Evolutionary conservation across 352 stramenopile genomes (phyloP).

Genomic region (Phytopythium aichiense): DNA sequence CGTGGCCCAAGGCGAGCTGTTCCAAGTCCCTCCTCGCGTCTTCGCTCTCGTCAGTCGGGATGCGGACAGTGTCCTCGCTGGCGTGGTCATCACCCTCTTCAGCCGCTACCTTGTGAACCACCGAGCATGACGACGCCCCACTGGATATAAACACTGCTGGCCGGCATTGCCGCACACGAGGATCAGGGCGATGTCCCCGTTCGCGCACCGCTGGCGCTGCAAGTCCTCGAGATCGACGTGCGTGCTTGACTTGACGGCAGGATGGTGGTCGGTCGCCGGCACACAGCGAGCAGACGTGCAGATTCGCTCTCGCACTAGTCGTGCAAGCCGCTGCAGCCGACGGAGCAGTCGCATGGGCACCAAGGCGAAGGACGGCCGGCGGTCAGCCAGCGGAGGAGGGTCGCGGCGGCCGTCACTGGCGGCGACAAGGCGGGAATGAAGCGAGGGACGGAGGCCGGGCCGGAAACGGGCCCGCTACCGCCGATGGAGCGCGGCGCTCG

Average conservation of each 20-base stretch:
- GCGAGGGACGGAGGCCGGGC: too few relatives aligned
- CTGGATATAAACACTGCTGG: slow-evolving; percentile 36
- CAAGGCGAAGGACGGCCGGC: too few relatives aligned
- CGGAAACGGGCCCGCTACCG: too few relatives aligned
- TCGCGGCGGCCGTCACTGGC: too few relatives aligned
- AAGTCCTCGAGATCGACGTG: slow-evolving; percentile 29
- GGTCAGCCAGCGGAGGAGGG: too few relatives aligned
- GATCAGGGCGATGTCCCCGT: slow-evolving; percentile 61
- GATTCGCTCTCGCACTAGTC: slow-evolving; percentile 14
- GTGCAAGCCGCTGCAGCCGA: background rate
- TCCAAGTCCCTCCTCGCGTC: background rate
- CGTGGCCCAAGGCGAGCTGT: background rate
- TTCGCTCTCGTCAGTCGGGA: background rate
- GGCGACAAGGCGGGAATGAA: too few relatives aligned
- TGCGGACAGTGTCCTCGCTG: background rate
- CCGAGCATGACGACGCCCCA: slow-evolving; percentile 43
- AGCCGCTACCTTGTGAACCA: background rate
- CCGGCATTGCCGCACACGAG: slow-evolving; percentile 66
- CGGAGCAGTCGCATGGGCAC: background rate
- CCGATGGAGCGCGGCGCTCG: too few relatives aligned
- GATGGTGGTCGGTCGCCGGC: slow-evolving; percentile 17
- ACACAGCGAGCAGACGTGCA: slow-evolving; percentile 36
- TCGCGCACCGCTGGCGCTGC: slow-evolving; percentile 21
- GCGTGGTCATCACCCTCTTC: background rate
- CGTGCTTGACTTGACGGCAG: slow-evolving; percentile 12